These are phyloP conservation scores for Ramaria sp. DNA, from an alignment of 768 basidiomycete genomes.

Conservation along the genomic window DNA sequence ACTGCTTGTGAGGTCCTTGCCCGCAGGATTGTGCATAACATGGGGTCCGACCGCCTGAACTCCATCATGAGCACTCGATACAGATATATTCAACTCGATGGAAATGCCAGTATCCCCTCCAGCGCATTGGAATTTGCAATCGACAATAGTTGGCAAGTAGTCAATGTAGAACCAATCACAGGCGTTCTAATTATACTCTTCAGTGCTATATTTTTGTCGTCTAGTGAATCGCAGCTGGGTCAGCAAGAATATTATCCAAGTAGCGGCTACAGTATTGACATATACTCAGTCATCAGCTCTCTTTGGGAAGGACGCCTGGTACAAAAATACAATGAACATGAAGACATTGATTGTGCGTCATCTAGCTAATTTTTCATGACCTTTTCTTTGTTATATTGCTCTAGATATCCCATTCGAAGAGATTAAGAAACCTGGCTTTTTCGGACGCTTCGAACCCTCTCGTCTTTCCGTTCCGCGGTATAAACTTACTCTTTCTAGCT, in stretches of 20 bases:
- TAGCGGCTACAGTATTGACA: not conserved
- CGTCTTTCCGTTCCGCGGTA: constrained; percentile 74
- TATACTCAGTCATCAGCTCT: constrained; percentile 52
- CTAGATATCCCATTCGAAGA: constrained; percentile 62
- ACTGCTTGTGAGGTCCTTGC: constrained; percentile 79
- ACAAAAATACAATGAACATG: constrained; percentile 61
- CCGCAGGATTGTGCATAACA: constrained; percentile 62
- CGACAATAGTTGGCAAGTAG: constrained; percentile 70
- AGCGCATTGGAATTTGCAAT: constrained; percentile 87
- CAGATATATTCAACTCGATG: constrained; percentile 60
- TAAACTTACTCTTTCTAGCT: not conserved
- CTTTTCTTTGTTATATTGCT: constrained; percentile 9
- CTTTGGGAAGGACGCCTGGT: constrained; percentile 80
- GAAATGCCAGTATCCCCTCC: constrained; percentile 59
- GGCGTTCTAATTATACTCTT: constrained; percentile 1
- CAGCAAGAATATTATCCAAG: constrained; percentile 10
- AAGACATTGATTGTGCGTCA: constrained; percentile 67
- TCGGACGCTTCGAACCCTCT: constrained; percentile 63
- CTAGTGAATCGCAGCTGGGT: constrained; percentile 78
- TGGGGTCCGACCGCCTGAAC: constrained; percentile 50
- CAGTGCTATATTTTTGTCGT: constrained; percentile 72
- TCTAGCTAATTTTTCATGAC: not conserved
- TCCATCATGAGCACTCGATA: constrained; percentile 72
- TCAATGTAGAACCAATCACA: not conserved
- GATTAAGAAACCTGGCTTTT: constrained; percentile 40